Evolutionary conservation across 2,329 filamentous ascomycete species (phyloP), one percentile per base, ranked within the genome.

Genomic region (Sarocladium strictum): DNA sequence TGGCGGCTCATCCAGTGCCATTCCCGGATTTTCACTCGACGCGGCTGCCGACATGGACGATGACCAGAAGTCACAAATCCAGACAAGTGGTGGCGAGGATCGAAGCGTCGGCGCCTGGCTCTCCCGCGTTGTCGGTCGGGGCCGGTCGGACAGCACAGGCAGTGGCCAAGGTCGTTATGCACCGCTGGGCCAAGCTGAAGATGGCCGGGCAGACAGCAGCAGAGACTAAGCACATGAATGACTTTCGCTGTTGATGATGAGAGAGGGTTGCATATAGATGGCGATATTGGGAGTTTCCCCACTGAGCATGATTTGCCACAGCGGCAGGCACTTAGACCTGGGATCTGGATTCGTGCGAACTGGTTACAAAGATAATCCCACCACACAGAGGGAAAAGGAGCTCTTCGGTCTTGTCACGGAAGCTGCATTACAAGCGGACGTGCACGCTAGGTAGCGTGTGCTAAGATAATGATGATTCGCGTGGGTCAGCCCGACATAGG

Each of bases 11-110:
- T 83, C 87, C 3, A 83, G 76, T 59, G 84, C 84, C 7, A 91
- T 96, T 56, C 90, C 91, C 1, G 86, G 87, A 9, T 77, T 97
- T 55, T 84, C 90, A 62, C 88, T 97, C 55, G 85, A 95, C 38
- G 88, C 90, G 17, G 55, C 56, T 4, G 89, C 90, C 1, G 77
- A 83, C 51, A 76, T 89, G 15, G 70, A 76, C 33, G 71, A 76
- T 24, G 71, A 75, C 33, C 70, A 65, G 49, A 80, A 79, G 64
- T 69, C 72, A 3, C 70, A 71, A 53, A 62, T 60, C 3, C 65
- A 67, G 58, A 60, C 60, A 2, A 62, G 60, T 32, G 65, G 68
- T 23, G 66, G 63, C 2, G 68, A 69, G 12, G 67, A 71, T n/a
- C 67, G 72, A 56, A 68, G 76, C 55, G 70, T 81, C 33, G 72